Conservation (phyloP, 768 basidiomycete genomes). For the Mycena vulgaris region DNA sequence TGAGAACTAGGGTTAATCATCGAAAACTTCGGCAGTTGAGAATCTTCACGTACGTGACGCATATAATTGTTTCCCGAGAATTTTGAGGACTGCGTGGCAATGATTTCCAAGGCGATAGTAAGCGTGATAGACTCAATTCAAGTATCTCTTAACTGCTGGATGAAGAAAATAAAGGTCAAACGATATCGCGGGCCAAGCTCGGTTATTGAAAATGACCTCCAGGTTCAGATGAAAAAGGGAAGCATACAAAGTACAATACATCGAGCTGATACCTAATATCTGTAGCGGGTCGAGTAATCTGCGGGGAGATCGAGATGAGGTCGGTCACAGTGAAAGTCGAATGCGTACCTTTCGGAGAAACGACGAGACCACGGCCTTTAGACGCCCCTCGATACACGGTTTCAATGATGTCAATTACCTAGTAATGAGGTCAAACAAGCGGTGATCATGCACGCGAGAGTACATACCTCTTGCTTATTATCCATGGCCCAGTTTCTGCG, state of each 20-base stretch:
- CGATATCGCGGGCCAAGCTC: no score
- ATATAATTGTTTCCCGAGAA: no score
- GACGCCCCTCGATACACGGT: conserved; percentile 98
- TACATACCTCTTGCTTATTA: conserved; percentile 93
- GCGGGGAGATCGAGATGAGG: conserved; percentile 7
- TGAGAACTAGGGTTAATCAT: no score
- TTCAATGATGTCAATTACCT: conserved; percentile 98
- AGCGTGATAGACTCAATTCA: no score
- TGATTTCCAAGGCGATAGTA: no score
- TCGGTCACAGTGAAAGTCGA: not conserved
- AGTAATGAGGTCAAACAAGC: conserved; percentile 9
- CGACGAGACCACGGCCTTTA: conserved; percentile 97
- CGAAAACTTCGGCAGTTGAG: no score
- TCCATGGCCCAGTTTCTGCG: conserved; percentile 98
- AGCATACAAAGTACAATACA: not conserved
- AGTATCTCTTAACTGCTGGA: no score
- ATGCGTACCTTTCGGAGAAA: conserved; percentile 89
- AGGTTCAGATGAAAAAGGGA: not conserved
- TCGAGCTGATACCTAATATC: conserved; percentile 77
- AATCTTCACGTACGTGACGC: no score
- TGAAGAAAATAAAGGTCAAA: no score
- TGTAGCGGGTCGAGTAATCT: conserved; percentile 90
- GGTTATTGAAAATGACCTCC: no score
- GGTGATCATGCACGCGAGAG: not conserved
- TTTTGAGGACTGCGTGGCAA: no score